phyloP scores from a whole-genome alignment of 345 rosid species.

The Eucalyptus globulus region DNA sequence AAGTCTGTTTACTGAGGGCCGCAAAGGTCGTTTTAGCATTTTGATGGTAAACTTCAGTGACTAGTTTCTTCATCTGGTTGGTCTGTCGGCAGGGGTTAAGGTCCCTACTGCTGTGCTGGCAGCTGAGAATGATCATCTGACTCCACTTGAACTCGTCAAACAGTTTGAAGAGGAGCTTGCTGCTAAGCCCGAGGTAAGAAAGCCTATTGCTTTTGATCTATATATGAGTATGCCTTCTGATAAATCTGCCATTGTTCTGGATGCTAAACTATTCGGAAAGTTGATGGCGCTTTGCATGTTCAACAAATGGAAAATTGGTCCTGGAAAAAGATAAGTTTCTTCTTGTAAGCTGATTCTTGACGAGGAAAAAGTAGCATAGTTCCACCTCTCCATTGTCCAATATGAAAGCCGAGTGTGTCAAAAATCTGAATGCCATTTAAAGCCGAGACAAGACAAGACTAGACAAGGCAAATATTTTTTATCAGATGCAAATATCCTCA shows the following conservation, averaged over 20 bases:
- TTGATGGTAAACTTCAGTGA: background rate
- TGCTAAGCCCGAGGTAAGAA: slow-evolving; percentile 21
- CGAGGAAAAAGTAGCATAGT: background rate
- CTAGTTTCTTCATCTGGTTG: background rate
- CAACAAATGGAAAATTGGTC: background rate
- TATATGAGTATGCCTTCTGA: too few species aligned
- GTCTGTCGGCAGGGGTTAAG: slow-evolving; percentile 12
- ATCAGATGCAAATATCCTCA: background rate
- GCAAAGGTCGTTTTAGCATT: background rate
- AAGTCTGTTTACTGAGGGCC: background rate
- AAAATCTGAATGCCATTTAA: background rate
- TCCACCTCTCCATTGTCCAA: background rate
- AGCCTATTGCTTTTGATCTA: background rate
- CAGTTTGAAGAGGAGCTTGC: slow-evolving; percentile 21
- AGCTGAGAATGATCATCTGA: slow-evolving; percentile 19
- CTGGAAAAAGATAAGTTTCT: background rate
- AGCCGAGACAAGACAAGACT: background rate
- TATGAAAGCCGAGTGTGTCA: background rate
- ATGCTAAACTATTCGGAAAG: background rate
- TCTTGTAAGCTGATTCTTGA: background rate
- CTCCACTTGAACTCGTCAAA: slow-evolving; percentile 26
- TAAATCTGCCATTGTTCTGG: background rate
- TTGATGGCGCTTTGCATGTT: background rate
- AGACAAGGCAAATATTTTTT: background rate
- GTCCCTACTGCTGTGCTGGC: slow-evolving; percentile 23